phyloP scores from a whole-genome alignment of 108 stramenopile genomes.

The Cyclostephanos tholiformis region DNA sequence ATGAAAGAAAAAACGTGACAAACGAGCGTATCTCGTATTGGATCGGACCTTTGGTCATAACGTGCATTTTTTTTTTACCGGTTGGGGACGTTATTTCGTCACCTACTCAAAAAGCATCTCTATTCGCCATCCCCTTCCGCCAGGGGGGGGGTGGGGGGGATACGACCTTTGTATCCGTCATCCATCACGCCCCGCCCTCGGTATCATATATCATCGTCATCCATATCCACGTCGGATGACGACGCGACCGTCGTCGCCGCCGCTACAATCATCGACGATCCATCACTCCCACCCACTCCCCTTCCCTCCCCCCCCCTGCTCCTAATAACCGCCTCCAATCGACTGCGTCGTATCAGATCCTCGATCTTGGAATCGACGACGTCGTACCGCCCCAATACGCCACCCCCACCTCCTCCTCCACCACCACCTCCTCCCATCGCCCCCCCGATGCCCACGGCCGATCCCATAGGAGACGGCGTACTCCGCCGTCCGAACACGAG shows the following conservation, averaged over 20 bases:
- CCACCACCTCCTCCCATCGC: too few relatives aligned
- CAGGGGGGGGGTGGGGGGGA: too few relatives aligned
- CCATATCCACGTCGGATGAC: slow-evolving; percentile 17
- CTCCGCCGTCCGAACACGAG: slow-evolving; percentile 38
- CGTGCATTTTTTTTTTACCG: too few relatives aligned
- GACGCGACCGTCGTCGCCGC: not conserved
- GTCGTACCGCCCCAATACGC: slow-evolving; percentile 16
- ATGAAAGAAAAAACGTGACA: too few relatives aligned
- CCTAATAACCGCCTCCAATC: slow-evolving; percentile 32
- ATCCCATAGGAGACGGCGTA: not conserved
- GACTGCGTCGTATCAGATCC: slow-evolving; percentile 41
- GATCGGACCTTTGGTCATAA: too few relatives aligned
- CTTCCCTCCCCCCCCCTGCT: slow-evolving; percentile 18
- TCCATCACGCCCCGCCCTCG: too few relatives aligned
- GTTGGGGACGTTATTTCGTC: not conserved
- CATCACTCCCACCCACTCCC: not conserved
- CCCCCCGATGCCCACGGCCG: not conserved
- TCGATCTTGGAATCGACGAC: slow-evolving; percentile 45
- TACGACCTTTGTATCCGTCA: too few relatives aligned
- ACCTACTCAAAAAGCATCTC: too few relatives aligned
- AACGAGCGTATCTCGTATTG: too few relatives aligned
- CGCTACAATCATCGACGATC: not conserved
- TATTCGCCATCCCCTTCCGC: too few relatives aligned
- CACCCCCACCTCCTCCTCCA: not conserved
- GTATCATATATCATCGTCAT: not conserved